Base-by-base conservation (phyloP, 768 basidiomycete genomes). In the Phanerodontia chrysosporium region DNA sequence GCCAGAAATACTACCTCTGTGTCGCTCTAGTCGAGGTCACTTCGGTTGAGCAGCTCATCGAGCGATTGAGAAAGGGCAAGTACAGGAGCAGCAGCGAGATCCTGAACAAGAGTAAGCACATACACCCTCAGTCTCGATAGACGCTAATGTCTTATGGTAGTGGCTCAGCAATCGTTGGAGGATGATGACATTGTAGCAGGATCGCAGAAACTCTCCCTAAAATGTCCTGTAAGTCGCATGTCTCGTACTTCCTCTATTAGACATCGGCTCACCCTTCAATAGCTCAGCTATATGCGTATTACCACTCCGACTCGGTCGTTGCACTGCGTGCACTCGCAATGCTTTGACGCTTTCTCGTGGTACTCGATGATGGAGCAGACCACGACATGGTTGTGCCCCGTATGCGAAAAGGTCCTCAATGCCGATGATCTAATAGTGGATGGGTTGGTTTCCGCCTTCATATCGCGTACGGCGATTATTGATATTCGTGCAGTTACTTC, bases 321-420 rank as follows among this genome's bases (percentile, higher is more conserved):
- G n/a, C 78, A 80, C 59, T 98, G 97, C 67, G 85, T 90, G 36
- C 97, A 98, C 72, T 76, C 90, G 7, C 91, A 95, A 65, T 99
- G 97, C 71, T 99, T 98, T 73, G 97, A 99, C 72, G 95, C 95
- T 0, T 80, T 80, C 18, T 92, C 90, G 42, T 99, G 95, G 95
- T 92, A 89, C 67, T 87, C 88, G 4, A 85, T 96, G 70, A 98
- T 97, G 85, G 92, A 96, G 67, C 88, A 92, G 74, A 98, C 95
- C 9, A 97, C 96, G 1, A 95, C 94, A 29, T 99, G 92, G 89
- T 72, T 89, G 48, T 98, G 97, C 73, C 96, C 97, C 27, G 89
- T 94, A 45, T 98, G 97, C 73, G 92, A 93, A 70, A 86, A 83
- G 67, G 75, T 80, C 48, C 72, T 99, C 55, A 83, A 87, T 62